Base-by-base conservation (phyloP, 805 yeast genomes). In the Tetrapisispora fleetii region DNA sequence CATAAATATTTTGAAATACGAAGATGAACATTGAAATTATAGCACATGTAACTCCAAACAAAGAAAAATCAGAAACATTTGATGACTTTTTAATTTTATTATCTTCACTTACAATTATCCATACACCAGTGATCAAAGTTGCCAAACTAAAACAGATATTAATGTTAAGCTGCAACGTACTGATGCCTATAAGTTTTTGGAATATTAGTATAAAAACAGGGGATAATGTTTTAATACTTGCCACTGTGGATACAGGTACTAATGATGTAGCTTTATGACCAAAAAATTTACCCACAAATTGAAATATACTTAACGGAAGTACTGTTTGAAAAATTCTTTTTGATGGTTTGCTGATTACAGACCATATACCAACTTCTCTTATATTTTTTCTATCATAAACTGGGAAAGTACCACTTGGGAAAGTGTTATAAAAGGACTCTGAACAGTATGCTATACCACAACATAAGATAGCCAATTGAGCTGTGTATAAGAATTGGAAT, bases 1-100 rank as follows among this genome's bases (percentile, higher is more conserved):
- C 89, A 65, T 86, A 88, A 41, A 89, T 85, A 61, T 88, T 88
- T 60, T 88, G 95, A 2, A 81, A 77, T 5, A 91, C 95, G 69
- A 89, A 88, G 18, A 87, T 78, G 8, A 84, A 62, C 44, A 90
- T 76, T 4, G 93, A 79, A 30, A 79, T 50, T 10, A 82, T 67
- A 13, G 95, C 91, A 58, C 76, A 83, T 2, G 76, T 30, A n/a
- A 86, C 66, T 6, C 96, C 96, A 71, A 60, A 22, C 2, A 59
- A 49, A 4, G 62, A 58, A 42, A 47, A 53, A 9, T 48, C 54
- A 17, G 45, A 37, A 32, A 47, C 36, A 24, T 43, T 32, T 32
- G 35, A 43, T 13, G 45, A 36, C 40, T 21, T 22, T 27, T 45
- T 47, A 22, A 36, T 18, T 11, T 36, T 47, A 18, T 32, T 36